Conservation (phyloP, 2,329 filamentous ascomycete species). For the Beauveria sp. region DNA sequence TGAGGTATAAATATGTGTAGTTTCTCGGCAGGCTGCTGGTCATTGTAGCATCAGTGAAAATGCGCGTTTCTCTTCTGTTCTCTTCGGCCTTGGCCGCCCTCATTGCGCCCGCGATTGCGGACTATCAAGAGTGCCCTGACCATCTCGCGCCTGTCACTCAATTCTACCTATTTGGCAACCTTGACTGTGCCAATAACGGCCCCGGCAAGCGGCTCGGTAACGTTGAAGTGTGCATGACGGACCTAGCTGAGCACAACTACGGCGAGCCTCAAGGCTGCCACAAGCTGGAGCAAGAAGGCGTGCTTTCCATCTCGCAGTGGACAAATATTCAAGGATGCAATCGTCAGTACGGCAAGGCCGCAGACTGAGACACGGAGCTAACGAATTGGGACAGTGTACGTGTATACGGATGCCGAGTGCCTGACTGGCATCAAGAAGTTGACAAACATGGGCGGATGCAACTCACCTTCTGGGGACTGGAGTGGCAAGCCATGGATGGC, state of each 20-base stretch:
- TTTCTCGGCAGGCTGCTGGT: neutral
- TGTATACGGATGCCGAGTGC: constrained; percentile 5
- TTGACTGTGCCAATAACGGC: neutral
- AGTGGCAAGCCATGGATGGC: constrained; percentile 3
- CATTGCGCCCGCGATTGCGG: neutral
- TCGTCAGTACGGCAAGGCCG: neutral
- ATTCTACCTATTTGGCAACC: constrained; percentile 1
- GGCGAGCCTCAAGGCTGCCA: constrained; percentile 8
- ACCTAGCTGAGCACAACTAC: constrained; percentile 2
- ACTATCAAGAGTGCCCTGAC: constrained; percentile 1
- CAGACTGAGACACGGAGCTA: neutral
- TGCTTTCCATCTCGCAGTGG: constrained; percentile 7
- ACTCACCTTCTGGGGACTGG: neutral
- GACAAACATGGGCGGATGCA: neutral
- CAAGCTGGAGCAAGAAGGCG: neutral
- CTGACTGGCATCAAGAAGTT: constrained; percentile 1
- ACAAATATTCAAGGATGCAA: constrained; percentile 4
- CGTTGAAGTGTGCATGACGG: neutral
- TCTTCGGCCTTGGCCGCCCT: neutral
- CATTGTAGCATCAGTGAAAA: neutral
- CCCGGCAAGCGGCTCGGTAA: neutral
- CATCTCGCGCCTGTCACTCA: constrained; percentile 2
- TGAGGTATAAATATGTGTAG: neutral
- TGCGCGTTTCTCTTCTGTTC: neutral
- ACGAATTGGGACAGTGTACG: neutral